These are phyloP conservation scores for Meredithiella fracta DNA, from an alignment of 2,329 filamentous ascomycete genomes.

Conservation along the genomic window DNA sequence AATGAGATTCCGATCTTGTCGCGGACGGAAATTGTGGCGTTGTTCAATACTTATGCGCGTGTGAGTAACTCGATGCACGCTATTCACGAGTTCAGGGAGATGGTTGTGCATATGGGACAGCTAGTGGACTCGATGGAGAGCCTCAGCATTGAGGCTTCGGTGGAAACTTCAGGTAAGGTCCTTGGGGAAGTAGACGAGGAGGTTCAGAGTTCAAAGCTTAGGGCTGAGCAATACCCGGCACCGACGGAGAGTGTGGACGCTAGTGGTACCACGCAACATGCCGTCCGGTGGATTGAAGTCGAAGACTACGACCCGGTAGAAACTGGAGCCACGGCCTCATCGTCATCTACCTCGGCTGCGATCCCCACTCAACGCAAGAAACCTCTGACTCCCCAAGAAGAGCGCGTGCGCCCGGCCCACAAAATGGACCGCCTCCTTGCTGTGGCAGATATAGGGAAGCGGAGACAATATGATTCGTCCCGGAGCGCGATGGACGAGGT, in stretches of 20 bases:
- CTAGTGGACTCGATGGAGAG: background rate
- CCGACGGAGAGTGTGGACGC: conserved; percentile 1
- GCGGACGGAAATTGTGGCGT: conserved; percentile 79
- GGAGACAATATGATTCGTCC: conserved; percentile 27
- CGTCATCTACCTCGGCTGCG: conserved; percentile 18
- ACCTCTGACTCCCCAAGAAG: conserved; percentile 20
- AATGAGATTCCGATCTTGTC: conserved; percentile 53
- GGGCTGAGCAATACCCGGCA: background rate
- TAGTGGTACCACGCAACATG: conserved; percentile 4
- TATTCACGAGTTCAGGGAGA: conserved; percentile 51
- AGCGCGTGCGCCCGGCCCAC: conserved; percentile 17
- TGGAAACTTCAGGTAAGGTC: background rate
- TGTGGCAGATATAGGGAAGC: conserved; percentile 18
- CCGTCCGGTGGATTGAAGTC: conserved; percentile 3
- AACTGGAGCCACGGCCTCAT: conserved; percentile 11
- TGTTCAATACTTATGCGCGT: conserved; percentile 85
- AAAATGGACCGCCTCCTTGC: conserved; percentile 15
- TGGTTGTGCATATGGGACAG: conserved; percentile 25
- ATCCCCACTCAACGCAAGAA: conserved; percentile 13
- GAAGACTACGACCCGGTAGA: conserved; percentile 7
- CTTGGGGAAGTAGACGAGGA: background rate
- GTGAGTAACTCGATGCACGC: conserved; percentile 67
- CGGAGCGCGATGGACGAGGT: conserved; percentile 18
- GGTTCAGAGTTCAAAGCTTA: background rate
- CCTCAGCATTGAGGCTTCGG: background rate